Base-by-base conservation (phyloP, 1,139 yeast species). In the Zygoascus meyerae region DNA sequence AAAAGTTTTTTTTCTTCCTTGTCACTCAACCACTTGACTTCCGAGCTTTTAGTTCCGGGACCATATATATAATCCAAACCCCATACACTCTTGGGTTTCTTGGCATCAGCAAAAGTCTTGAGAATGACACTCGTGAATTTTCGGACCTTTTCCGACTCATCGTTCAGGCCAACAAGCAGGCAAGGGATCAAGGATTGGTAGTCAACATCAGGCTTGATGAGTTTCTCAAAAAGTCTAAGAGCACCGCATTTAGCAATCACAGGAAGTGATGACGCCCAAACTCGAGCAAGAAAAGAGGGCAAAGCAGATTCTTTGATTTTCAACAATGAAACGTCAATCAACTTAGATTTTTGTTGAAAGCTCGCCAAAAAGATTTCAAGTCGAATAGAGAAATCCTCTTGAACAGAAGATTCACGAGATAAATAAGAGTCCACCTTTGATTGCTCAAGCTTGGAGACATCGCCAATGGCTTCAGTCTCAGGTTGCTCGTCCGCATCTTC, bases 1-100 rank as follows among this genome's bases (percentile, higher is more conserved):
- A 79, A 54, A 60, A 89, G 67, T 9, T 58, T 55, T 34, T 70
- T 66, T 4, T 81, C 79, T 60, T 86, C 95, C 46, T 78, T 76
- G 42, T 89, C 83, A 33, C 83, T 70, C 33, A 87, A 70, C 58
- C 69, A 66, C 40, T 62, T 61, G 33, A 83, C 72, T 18, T 83
- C 78, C 42, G 72, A 73, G 52, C 64, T 68, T 45, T 65, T 74
- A 28, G 57, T 51, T 50, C 63, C 71, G 1, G 66, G 60, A 10
- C 81, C 84, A 55, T 75, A 79, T 10, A 79, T 62, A 32, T 67
- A 61, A 34, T 65, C 65, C 14, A 63, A 32, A 2, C 62, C 68
- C 68, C 68, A 49, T 5, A 66, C 63, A 46, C 74, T 56, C 47
- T 73, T 65, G 17, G 67, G 67, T 45, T 69, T 68, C 1, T 71